Evolutionary conservation across 352 stramenopile genomes (phyloP), one percentile per base, ranked within the genome.

Genomic region (Hyaloperonospora brassicae): DNA sequence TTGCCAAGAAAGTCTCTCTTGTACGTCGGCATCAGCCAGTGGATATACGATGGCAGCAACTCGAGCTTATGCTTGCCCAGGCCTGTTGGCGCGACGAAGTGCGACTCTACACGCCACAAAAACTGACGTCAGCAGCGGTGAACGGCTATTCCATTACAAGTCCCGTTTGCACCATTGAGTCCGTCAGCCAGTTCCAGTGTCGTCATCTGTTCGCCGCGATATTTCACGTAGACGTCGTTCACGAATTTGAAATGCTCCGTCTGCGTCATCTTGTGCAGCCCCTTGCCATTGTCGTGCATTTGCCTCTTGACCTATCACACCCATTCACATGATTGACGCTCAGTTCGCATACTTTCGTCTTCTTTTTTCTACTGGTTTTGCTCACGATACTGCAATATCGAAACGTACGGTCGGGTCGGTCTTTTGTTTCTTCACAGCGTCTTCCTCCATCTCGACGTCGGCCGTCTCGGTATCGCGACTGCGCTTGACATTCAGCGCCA

Each of bases 51-150:
- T 23, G 79, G 65, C 14, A 92, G 58, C 44, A 78, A 72, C 31
- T 84, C 70, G 30, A 94, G 61, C 30, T 75, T 89, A 66, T 94
- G 84, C 65, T 92, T 92, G 44, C 81, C 84, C 41, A 90, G 73
- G 4, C 79, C 74, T 40, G 55, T 73, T 0, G 80, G 74, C 9
- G 61, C 67, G 10, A 61, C 65, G 60, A 94, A 89, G 58, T 92
- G 81, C 25, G 50, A 62, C 57, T 94, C 84, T 40, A 59, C 2
- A 35, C 31, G 31, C 48, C 13, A 34, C 27, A 48, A 54, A 39
- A 36, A 61, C 27, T 12, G 38, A 3, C 1, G 27, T 27, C 14
- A 39, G 46, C 14, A 53, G 21, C 11, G 30, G 21, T 17, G 30
- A 22, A 34, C 9, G 38, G 21, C 27, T 50, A 4, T 25, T 21